Conservation (phyloP, 345 rosid genomes). For the Garcia nutans region DNA sequence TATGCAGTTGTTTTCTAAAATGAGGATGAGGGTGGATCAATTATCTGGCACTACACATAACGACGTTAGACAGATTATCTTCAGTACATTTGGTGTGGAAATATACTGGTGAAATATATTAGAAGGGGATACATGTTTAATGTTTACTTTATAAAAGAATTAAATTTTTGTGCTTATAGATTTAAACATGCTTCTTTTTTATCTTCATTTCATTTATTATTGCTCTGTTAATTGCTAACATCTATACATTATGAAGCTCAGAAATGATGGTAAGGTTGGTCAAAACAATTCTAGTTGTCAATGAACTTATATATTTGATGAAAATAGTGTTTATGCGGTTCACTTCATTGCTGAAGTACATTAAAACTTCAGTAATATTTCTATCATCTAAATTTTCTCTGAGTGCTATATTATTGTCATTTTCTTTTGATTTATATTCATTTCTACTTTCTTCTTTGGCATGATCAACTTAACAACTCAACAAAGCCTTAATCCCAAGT, state of each 20-base stretch:
- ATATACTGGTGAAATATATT: background rate
- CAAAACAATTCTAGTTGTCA: background rate
- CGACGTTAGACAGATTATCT: background rate
- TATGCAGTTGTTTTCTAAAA: background rate
- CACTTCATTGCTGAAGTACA: background rate
- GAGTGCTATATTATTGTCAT: conserved; percentile 1
- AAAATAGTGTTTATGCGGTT: background rate
- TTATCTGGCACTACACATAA: background rate
- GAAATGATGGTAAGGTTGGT: background rate
- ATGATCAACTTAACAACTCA: too few species aligned
- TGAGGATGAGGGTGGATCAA: background rate
- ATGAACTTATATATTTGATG: background rate
- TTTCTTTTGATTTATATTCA: conserved; percentile 1
- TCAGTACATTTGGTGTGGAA: background rate
- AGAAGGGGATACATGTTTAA: background rate
- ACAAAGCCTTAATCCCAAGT: too few species aligned
- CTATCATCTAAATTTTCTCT: conserved; percentile 1
- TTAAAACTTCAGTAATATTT: background rate
- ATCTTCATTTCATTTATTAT: background rate
- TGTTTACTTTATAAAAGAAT: background rate
- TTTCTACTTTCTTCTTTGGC: conserved; percentile 10
- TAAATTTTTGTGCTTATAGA: background rate
- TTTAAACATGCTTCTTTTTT: background rate
- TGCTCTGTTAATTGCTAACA: background rate
- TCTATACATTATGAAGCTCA: background rate